phyloP scores from a whole-genome alignment of 179 eudicot species.

The Beta corolliflora region DNA sequence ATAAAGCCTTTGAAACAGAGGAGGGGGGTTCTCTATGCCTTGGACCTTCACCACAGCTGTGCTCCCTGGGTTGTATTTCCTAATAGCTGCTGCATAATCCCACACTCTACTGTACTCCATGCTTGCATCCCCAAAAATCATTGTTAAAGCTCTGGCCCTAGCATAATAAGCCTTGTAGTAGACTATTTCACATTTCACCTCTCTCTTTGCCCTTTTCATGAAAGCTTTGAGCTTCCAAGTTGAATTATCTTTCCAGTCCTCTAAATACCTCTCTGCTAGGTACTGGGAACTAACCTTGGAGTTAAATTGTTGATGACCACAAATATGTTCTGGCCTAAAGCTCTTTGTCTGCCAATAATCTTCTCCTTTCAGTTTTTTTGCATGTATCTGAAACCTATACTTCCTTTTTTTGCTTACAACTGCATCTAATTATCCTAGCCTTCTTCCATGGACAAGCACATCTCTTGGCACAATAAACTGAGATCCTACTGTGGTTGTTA shows the following conservation, averaged over 20 bases:
- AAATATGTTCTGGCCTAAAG: not conserved
- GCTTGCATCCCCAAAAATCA: not conserved
- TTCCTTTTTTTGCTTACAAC: no score
- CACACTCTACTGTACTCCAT: not conserved
- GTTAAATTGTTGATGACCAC: not conserved
- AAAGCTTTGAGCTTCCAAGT: not conserved
- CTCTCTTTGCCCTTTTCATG: not conserved
- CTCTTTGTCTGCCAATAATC: not conserved
- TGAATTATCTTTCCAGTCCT: not conserved
- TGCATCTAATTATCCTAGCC: no score
- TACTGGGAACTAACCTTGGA: not conserved
- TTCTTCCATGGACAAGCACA: no score
- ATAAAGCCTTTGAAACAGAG: not conserved
- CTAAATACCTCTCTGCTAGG: not conserved
- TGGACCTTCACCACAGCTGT: not conserved
- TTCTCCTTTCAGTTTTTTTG: no score
- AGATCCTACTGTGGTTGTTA: no score
- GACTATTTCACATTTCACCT: not conserved
- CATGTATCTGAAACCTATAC: no score
- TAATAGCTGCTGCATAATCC: conserved; percentile 1
- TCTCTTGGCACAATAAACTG: no score
- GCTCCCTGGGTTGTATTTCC: not conserved
- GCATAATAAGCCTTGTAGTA: not conserved
- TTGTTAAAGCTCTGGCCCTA: not conserved
- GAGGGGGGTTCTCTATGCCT: not conserved